Evolutionary conservation across 331 rosid species (phyloP).

Genomic region (Spiraea crenata): DNA sequence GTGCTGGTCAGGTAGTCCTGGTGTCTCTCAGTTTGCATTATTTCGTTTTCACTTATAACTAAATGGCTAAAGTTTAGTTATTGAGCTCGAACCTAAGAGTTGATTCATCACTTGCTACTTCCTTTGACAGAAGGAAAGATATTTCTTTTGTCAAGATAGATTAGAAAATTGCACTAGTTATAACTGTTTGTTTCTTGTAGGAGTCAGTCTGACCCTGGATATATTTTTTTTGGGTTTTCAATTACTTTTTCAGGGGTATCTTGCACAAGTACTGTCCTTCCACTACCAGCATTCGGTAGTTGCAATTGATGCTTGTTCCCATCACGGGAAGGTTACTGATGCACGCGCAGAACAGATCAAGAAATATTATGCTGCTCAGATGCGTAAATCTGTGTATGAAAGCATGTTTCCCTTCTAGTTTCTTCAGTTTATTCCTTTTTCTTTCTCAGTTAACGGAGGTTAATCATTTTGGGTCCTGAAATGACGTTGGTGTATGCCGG

Average conservation of each 20-base stretch:
- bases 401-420: background rate
- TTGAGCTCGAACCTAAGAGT: background rate
- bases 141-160: background rate
- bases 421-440: background rate
- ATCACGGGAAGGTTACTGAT: conserved; percentile 81
- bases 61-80: background rate
- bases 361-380: conserved; percentile 66
- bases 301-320: conserved; percentile 91
- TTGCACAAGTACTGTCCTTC: conserved; percentile 86
- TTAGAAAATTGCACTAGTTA: background rate
- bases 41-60: background rate
- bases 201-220: background rate
- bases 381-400: conserved; percentile 69
- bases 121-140: conserved; percentile 7
- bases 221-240: background rate
- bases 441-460: background rate
- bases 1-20: conserved; percentile 85
- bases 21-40: conserved; percentile 19
- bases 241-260: conserved; percentile 70
- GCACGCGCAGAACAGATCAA: conserved; percentile 74
- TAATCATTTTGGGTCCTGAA: background rate
- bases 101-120: background rate
- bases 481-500: background rate
- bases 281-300: conserved; percentile 73
- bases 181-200: background rate